Evolutionary conservation across 2,329 filamentous ascomycete species (phyloP).

Genomic region (Talaromyces amestolkiae): DNA sequence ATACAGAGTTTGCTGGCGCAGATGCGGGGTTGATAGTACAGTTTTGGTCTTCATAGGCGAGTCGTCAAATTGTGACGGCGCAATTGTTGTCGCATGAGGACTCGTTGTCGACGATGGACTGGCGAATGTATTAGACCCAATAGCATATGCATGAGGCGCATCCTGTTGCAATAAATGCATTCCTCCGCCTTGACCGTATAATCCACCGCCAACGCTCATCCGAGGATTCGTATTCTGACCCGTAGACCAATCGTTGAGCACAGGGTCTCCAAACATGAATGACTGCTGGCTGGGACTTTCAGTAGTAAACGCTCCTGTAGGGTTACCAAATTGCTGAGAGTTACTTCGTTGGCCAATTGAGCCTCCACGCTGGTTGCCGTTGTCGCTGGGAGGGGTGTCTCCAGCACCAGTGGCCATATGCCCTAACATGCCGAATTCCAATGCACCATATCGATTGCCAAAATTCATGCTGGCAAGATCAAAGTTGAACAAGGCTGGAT

Average conservation of each 20-base stretch:
- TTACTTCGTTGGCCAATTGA: slow-evolving; percentile 44
- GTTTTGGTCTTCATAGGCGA: slow-evolving; percentile 35
- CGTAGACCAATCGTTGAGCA: slow-evolving; percentile 47
- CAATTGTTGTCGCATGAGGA: slow-evolving; percentile 48
- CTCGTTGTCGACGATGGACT: slow-evolving; percentile 59
- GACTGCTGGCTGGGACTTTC: slow-evolving; percentile 47
- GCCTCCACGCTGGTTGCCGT: slow-evolving; percentile 43
- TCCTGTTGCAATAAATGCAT: slow-evolving; percentile 44
- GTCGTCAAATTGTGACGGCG: slow-evolving; percentile 27
- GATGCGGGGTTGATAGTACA: slow-evolving; percentile 43
- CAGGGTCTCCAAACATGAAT: slow-evolving; percentile 47
- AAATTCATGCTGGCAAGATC: slow-evolving; percentile 93
- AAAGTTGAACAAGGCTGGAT: slow-evolving; percentile 92
- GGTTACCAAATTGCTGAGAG: slow-evolving; percentile 41
- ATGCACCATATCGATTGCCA: slow-evolving; percentile 89
- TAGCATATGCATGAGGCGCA: slow-evolving; percentile 59
- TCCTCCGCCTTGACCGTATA: slow-evolving; percentile 36
- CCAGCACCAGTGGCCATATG: slow-evolving; percentile 91
- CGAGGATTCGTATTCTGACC: slow-evolving; percentile 28
- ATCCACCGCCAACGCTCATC: slow-evolving; percentile 32
- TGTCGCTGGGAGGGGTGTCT: slow-evolving; percentile 72
- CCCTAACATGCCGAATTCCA: slow-evolving; percentile 93
- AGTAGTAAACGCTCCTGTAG: slow-evolving; percentile 38
- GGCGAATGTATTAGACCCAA: slow-evolving; percentile 55
- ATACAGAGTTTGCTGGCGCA: slow-evolving; percentile 40